A percentile compares a stretch with the other conserved stretches of the same genome.
Conservation (phyloP, 768 basidiomycete genomes). For the Leccinum rimulosum region DNA sequence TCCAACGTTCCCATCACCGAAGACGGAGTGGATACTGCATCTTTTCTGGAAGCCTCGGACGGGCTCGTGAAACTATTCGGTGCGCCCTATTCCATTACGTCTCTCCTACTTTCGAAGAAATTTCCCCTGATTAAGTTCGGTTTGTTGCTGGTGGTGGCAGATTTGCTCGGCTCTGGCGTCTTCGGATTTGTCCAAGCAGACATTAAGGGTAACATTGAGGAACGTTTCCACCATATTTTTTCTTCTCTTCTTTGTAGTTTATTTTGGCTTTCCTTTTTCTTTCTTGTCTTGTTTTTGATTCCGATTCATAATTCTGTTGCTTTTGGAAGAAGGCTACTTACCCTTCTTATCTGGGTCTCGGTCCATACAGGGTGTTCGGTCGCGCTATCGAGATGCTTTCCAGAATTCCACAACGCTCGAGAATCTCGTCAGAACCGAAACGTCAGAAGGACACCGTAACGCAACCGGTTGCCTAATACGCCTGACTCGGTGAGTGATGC, state of each 20-base stretch:
- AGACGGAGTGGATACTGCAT: conserved; percentile 72
- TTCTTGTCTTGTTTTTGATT: not conserved
- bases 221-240: conserved; percentile 31
- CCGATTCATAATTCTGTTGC: conserved; percentile 12
- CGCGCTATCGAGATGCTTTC: conserved; percentile 43
- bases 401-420: conserved; percentile 56
- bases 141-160: conserved; percentile 32
- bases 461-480: conserved; percentile 64
- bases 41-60: conserved; percentile 87
- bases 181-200: conserved; percentile 76
- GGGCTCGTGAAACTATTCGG: conserved; percentile 77
- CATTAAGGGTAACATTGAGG: conserved; percentile 63
- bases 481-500: conserved; percentile 52
- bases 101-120: conserved; percentile 1
- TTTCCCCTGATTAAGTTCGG: conserved; percentile 11
- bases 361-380: conserved; percentile 58
- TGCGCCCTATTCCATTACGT: conserved; percentile 34
- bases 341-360: conserved; percentile 7
- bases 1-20: conserved; percentile 77
- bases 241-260: not conserved
- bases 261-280: not conserved
- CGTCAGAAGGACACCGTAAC: conserved; percentile 39
- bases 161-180: conserved; percentile 64
- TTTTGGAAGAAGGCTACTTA: conserved; percentile 6
- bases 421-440: conserved; percentile 53